phyloP scores from a whole-genome alignment of 345 rosid species.

The Ceriops decandra region DNA sequence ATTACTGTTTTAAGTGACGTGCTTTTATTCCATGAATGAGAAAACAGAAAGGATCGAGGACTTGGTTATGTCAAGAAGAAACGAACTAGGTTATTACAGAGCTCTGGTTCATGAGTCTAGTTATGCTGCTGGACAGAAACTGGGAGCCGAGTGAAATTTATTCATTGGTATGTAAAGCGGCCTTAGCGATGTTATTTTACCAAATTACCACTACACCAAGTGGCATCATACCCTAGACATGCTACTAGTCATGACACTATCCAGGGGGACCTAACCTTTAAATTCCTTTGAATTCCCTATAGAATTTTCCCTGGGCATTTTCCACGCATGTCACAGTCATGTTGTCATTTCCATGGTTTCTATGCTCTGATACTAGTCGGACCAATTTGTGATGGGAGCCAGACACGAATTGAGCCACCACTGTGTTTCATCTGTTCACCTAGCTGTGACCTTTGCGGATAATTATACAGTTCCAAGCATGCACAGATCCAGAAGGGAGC shows the following conservation, averaged over 20 bases:
- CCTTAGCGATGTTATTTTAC: constrained; percentile 23
- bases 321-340: constrained; percentile 43
- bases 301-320: constrained; percentile 6
- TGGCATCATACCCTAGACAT: constrained; percentile 32
- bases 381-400: constrained; percentile 11
- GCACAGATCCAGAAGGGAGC: no score
- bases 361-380: no score
- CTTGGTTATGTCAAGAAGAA: no score
- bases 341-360: constrained; percentile 42
- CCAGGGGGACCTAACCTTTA: constrained; percentile 18
- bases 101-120: no score
- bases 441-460: background rate
- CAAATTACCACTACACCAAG: constrained; percentile 26
- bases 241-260: constrained; percentile 15
- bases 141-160: no score
- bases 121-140: no score
- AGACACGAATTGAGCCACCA: constrained; percentile 24
- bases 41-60: no score
- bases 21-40: no score
- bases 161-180: no score
- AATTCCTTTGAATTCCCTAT: constrained; percentile 9
- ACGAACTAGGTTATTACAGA: no score
- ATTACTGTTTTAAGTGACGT: no score
- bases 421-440: constrained; percentile 6
- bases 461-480: no score